Conservation (phyloP, 75 land plant genomes). For the Pinus albicaulis region DNA sequence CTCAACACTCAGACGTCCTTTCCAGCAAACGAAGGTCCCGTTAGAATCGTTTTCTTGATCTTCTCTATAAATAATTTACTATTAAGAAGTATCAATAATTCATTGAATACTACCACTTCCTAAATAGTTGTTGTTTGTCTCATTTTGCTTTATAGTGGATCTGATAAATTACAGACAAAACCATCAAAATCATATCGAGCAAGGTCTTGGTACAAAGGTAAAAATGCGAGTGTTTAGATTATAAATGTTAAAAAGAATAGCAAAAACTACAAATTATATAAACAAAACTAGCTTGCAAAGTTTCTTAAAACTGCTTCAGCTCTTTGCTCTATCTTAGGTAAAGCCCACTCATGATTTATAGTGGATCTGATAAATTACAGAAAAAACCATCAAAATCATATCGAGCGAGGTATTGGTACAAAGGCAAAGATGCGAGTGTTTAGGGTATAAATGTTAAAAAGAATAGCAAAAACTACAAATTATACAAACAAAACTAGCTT, state of each 20-base stretch:
- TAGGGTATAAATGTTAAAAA: neutral
- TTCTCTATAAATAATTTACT: too few relatives aligned
- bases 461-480: neutral
- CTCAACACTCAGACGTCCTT: too few relatives aligned
- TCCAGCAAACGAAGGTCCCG: too few relatives aligned
- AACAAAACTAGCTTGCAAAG: conserved; percentile 21
- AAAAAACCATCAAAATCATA: too few relatives aligned
- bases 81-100: too few relatives aligned
- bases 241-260: neutral
- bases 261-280: neutral
- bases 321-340: conserved; percentile 81
- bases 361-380: too few relatives aligned
- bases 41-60: too few relatives aligned
- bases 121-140: too few relatives aligned
- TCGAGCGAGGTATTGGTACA: neutral
- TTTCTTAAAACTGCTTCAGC: conserved; percentile 81
- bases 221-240: neutral
- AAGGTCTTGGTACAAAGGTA: neutral
- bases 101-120: too few relatives aligned
- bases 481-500: conserved; percentile 3
- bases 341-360: conserved; percentile 78
- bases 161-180: too few relatives aligned
- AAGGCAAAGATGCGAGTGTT: neutral
- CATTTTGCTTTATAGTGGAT: too few relatives aligned
- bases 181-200: too few relatives aligned